A percentile compares a stretch with the other conserved stretches of the same genome.
phyloP scores from a whole-genome alignment of 2,329 filamentous ascomycete genomes.

The Trichoderma arundinaceum region DNA sequence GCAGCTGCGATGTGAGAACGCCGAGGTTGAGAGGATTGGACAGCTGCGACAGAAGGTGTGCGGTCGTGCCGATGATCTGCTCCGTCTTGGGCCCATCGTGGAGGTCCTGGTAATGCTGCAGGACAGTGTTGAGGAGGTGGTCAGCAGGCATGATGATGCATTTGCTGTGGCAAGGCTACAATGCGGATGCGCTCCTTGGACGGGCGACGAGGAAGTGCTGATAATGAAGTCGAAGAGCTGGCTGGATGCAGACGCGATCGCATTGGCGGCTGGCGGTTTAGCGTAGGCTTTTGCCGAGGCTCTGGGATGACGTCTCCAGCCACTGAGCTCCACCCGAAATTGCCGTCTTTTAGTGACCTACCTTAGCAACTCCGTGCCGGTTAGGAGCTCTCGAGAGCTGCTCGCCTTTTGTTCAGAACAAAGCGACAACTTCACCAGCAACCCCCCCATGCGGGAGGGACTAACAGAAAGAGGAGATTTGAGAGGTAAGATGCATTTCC shows the following conservation, averaged over 20 bases:
- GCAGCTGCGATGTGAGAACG: conserved; percentile 73
- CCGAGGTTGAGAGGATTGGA: conserved; percentile 77
- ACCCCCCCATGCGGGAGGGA: not conserved
- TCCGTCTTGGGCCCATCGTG: conserved; percentile 58
- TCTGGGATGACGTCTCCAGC: conserved; percentile 32
- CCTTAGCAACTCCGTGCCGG: not conserved
- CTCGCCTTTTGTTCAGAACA: not conserved
- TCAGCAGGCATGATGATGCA: conserved; percentile 64
- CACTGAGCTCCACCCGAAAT: conserved; percentile 24
- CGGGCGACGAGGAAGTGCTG: not conserved
- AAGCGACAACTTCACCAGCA: not conserved
- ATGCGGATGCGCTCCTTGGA: conserved; percentile 1
- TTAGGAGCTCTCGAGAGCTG: not conserved
- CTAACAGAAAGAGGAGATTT: not conserved
- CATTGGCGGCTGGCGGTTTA: conserved; percentile 15
- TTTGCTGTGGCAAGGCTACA: conserved; percentile 19
- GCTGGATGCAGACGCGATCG: conserved; percentile 21
- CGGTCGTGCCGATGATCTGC: conserved; percentile 68
- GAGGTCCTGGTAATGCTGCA: conserved; percentile 63
- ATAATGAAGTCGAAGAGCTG: conserved; percentile 10
- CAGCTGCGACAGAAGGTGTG: conserved; percentile 70
- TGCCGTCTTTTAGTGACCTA: conserved; percentile 12
- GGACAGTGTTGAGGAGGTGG: conserved; percentile 68
- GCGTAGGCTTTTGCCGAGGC: conserved; percentile 40
- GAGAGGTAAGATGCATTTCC: not conserved